phyloP scores from a whole-genome alignment of 331 rosid genomes.

The Arachis monticola region DNA sequence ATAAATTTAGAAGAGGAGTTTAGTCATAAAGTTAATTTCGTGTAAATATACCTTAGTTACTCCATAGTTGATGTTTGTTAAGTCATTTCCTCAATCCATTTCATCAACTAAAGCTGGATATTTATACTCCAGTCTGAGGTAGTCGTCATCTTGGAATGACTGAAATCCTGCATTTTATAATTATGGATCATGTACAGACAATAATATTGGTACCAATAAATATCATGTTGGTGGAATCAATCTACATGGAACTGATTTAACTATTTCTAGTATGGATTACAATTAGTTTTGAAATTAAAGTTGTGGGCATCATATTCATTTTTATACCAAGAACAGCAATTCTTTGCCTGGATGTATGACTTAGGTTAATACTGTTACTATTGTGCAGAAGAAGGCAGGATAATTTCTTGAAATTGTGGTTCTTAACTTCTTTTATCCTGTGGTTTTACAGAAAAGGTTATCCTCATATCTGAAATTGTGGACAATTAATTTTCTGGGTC shows the following conservation, averaged over 20 bases:
- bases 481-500: slow-evolving; percentile 25
- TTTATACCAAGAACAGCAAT: slow-evolving; percentile 8
- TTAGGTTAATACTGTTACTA: slow-evolving; percentile 32
- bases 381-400: neutral
- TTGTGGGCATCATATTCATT: slow-evolving; percentile 6
- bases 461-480: neutral
- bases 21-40: too few relatives aligned
- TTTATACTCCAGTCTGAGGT: too few relatives aligned
- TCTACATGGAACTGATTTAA: neutral
- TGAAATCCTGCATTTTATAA: neutral
- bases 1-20: too few relatives aligned
- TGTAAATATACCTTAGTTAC: too few relatives aligned
- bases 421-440: neutral
- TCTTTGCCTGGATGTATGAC: slow-evolving; percentile 14
- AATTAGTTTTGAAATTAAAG: slow-evolving; percentile 1
- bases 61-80: too few relatives aligned
- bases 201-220: slow-evolving; percentile 12
- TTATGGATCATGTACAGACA: neutral
- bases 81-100: too few relatives aligned
- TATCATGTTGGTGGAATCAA: slow-evolving; percentile 24
- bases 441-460: neutral
- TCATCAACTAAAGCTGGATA: too few relatives aligned
- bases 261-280: slow-evolving; percentile 1
- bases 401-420: slow-evolving; percentile 13
- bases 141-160: neutral